A percentile compares a stretch with the other conserved stretches of the same genome.
Conservation (phyloP, 2,329 filamentous ascomycete species). For the Chaetothyriales sp. region DNA sequence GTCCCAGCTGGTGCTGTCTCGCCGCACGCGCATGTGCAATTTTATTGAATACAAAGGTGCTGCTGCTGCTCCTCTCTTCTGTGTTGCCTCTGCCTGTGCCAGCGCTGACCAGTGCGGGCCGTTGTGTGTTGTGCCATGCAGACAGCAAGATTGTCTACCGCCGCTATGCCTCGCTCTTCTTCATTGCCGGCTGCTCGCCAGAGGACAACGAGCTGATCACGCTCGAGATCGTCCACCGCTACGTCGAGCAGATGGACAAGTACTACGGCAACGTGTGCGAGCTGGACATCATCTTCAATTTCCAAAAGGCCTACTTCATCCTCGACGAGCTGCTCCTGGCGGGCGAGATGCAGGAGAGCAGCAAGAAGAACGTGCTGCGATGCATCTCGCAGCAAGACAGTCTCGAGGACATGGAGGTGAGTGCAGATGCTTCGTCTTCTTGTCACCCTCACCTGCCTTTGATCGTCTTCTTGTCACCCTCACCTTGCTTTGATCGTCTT, state of each 20-base stretch:
- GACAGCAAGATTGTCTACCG: constrained; percentile 98
- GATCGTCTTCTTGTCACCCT: not conserved
- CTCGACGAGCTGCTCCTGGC: constrained; percentile 90
- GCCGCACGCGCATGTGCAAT: constrained; percentile 98
- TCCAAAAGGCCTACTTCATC: constrained; percentile 99
- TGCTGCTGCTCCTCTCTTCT: constrained; percentile 1
- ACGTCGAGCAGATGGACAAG: constrained; percentile 99
- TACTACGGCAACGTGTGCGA: constrained; percentile 99
- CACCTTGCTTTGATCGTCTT: not conserved
- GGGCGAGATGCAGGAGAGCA: constrained; percentile 95
- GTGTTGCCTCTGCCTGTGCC: not conserved
- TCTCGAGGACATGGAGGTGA: constrained; percentile 97
- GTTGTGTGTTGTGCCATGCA: constrained; percentile 27
- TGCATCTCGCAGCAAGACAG: constrained; percentile 97
- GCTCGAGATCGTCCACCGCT: constrained; percentile 96
- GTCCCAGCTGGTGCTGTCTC: constrained; percentile 87
- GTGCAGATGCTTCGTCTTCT: constrained; percentile 26
- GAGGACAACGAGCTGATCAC: constrained; percentile 97
- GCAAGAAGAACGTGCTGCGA: constrained; percentile 94
- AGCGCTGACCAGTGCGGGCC: not conserved
- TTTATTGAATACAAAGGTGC: constrained; percentile 98
- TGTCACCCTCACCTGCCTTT: too few relatives aligned
- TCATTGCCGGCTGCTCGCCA: constrained; percentile 94
- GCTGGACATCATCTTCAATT: constrained; percentile 99
- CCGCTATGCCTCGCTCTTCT: constrained; percentile 96